Conservation (phyloP, 2,329 filamentous ascomycete species). For the Atkinsonella hypoxylon region DNA sequence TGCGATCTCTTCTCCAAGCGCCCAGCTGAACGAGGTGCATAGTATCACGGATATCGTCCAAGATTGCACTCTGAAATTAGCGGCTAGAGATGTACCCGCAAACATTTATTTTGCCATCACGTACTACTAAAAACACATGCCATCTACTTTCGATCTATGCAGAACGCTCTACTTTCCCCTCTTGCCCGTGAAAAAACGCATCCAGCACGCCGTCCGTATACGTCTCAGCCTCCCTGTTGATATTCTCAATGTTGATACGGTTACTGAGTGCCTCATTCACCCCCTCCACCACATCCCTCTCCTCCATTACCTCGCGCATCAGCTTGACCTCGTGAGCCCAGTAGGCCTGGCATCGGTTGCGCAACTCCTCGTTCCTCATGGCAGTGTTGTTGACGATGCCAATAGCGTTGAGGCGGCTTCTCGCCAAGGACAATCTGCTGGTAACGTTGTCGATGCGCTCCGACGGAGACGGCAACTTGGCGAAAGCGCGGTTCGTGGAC, state of each 20-base stretch:
- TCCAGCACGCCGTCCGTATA: conserved; percentile 38
- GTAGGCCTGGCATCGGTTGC: conserved; percentile 55
- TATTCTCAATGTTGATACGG: conserved; percentile 48
- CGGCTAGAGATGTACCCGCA: too few species aligned
- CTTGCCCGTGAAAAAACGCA: conserved; percentile 14
- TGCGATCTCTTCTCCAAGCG: too few species aligned
- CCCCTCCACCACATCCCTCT: conserved; percentile 60
- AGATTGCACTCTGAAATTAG: too few species aligned
- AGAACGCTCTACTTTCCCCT: background rate
- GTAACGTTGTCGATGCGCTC: conserved; percentile 54
- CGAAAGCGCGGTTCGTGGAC: conserved; percentile 69
- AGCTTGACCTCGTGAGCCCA: conserved; percentile 68
- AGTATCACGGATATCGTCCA: too few species aligned
- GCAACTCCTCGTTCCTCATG: conserved; percentile 58
- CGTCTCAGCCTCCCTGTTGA: conserved; percentile 51
- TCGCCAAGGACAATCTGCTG: conserved; percentile 43
- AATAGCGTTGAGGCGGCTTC: conserved; percentile 58
- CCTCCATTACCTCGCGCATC: conserved; percentile 67
- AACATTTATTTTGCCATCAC: too few species aligned
- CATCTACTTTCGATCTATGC: background rate
- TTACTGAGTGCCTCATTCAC: conserved; percentile 55
- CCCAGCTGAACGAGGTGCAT: too few species aligned
- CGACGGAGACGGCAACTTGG: conserved; percentile 44
- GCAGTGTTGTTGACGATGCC: conserved; percentile 73
- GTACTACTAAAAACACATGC: too few species aligned